phyloP scores from a whole-genome alignment of 441 rosid genomes.

The Syzygium syzygioides region DNA sequence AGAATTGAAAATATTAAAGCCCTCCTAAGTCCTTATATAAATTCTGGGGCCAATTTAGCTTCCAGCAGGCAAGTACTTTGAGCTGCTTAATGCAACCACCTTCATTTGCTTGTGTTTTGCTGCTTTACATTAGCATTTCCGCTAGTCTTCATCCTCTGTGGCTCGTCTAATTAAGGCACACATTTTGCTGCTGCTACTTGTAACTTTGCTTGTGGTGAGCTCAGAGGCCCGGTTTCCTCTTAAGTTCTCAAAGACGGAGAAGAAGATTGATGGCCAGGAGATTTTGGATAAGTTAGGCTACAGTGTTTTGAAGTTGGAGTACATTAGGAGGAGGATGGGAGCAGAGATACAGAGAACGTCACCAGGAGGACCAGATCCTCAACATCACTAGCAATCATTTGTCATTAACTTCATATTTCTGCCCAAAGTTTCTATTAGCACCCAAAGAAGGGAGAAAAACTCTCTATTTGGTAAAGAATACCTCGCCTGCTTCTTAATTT shows the following conservation, averaged over 20 bases:
- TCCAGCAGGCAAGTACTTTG: not conserved
- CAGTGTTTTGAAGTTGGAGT: not conserved
- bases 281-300: not conserved
- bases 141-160: not conserved
- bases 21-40: not conserved
- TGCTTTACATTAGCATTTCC: not conserved
- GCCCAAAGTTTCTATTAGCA: not conserved
- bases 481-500: not conserved
- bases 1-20: not conserved
- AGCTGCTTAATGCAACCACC: not conserved
- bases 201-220: not conserved
- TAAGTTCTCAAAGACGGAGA: not conserved
- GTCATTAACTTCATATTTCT: not conserved
- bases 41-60: not conserved
- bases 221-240: not conserved
- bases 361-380: constrained; percentile 20
- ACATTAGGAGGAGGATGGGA: not conserved
- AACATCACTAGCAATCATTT: constrained; percentile 8
- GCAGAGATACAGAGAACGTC: not conserved
- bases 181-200: not conserved
- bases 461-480: not conserved
- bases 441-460: not conserved
- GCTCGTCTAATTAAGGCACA: not conserved
- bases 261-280: not conserved
- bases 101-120: not conserved